Evolutionary conservation across 768 basidiomycete species (phyloP).

Genomic region (Suillus lakei): DNA sequence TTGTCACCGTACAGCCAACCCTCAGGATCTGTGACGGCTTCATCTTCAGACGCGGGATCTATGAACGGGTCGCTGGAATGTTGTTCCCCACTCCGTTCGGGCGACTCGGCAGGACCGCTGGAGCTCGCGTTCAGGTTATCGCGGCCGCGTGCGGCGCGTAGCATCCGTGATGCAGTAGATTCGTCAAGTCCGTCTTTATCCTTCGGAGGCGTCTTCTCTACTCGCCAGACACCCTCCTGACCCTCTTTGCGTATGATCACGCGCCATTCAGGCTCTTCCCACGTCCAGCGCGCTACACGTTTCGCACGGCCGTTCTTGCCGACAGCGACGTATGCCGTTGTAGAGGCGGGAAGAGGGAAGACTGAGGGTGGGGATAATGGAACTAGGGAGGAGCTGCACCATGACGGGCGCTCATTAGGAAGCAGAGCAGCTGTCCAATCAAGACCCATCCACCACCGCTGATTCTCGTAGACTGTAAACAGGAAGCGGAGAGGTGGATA

Average conservation of each 20-base stretch:
- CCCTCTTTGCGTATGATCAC: conserved; percentile 67
- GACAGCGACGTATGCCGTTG: conserved; percentile 58
- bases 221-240: conserved; percentile 51
- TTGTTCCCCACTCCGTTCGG: conserved; percentile 29
- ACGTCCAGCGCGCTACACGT: conserved; percentile 82
- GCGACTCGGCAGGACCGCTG: conserved; percentile 20
- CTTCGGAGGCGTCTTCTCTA: conserved; percentile 65
- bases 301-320: conserved; percentile 57
- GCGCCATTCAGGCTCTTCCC: conserved; percentile 92
- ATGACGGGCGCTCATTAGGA: conserved; percentile 88
- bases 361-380: conserved; percentile 71
- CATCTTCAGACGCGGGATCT: conserved; percentile 47
- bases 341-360: conserved; percentile 68
- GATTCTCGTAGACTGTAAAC: conserved; percentile 93
- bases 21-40: conserved; percentile 74
- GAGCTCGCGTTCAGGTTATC: conserved; percentile 25
- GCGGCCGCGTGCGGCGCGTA: conserved; percentile 60
- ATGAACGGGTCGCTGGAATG: conserved; percentile 33
- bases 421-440: conserved; percentile 95
- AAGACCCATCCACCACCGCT: conserved; percentile 97
- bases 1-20: conserved; percentile 97
- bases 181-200: conserved; percentile 50
- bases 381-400: conserved; percentile 66
- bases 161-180: conserved; percentile 44
- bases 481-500: conserved; percentile 64